Evolutionary conservation across 2,329 filamentous ascomycete genomes (phyloP).

Genomic region (Mycosphaerelloides madeirae): DNA sequence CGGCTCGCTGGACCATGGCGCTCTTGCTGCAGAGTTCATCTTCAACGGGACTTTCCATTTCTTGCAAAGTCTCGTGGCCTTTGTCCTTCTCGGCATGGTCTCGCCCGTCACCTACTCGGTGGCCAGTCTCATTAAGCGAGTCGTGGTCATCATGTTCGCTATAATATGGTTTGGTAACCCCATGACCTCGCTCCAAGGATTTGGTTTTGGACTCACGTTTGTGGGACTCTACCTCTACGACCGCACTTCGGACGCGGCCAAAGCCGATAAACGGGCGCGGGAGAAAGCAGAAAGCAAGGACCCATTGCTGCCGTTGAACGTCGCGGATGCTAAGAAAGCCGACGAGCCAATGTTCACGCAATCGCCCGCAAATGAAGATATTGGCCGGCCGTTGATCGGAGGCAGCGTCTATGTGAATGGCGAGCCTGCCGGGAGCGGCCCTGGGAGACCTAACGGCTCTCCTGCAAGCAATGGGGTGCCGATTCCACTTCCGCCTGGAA

Average conservation of each 20-base stretch:
- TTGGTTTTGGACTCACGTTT: constrained; percentile 85
- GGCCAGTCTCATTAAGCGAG: constrained; percentile 90
- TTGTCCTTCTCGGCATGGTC: constrained; percentile 84
- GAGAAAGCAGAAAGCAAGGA: constrained; percentile 56
- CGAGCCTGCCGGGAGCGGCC: constrained; percentile 17
- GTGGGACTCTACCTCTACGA: constrained; percentile 93
- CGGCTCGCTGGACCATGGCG: constrained; percentile 61
- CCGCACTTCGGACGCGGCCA: constrained; percentile 80
- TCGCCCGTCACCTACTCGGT: constrained; percentile 97
- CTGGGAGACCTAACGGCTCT: constrained; percentile 18
- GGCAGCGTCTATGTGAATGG: constrained; percentile 30
- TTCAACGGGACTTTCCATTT: constrained; percentile 98
- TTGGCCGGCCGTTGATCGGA: constrained; percentile 17
- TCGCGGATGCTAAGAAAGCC: constrained; percentile 30
- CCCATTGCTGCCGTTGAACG: constrained; percentile 61
- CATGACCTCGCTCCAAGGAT: constrained; percentile 75
- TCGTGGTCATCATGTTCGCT: constrained; percentile 92
- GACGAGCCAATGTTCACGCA: constrained; percentile 28
- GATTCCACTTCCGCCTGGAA: constrained; percentile 63
- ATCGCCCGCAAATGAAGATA: constrained; percentile 18
- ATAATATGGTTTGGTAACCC: constrained; percentile 94
- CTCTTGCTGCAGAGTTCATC: constrained; percentile 72
- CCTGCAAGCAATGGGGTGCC: constrained; percentile 18
- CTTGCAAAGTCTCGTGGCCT: constrained; percentile 91
- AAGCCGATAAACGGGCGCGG: constrained; percentile 74